Evolutionary conservation across 306 rosid genomes (phyloP), one percentile per base, ranked within the genome.

Genomic region (Ammopiptanthus mongolicus): DNA sequence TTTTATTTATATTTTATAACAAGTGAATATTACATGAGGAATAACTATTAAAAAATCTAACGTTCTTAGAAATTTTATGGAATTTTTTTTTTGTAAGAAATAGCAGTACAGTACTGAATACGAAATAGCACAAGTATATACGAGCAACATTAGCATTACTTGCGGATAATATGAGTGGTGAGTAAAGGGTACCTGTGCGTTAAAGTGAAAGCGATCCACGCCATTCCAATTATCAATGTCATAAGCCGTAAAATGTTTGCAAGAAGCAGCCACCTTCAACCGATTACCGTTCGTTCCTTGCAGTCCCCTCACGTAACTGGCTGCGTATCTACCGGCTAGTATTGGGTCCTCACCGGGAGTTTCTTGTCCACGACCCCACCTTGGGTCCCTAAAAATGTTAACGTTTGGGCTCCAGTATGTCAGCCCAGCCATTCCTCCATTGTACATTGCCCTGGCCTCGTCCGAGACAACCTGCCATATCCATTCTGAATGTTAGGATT

Each of bases 351-450:
- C 98, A 37, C 98, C 98, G 75, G 98, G 98, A 83, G 98, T 92
- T 71, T 90, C 96, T 85, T 90, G 96, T 69, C 90, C 96, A 0
- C 96, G 91, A 62, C 96, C 96, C 96, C 96, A 92, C 82, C 98
- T 65, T 13, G 98, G 98, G 74, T 92, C 96, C 65, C 96, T 85
- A 8, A 90, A 82, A 5, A 92, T 83, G 65, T 92, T 92, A 0
- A 90, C 93, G 11, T 92, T 90, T 76, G 97, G 97, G 83, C 97
- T 92, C 97, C 96, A 92, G 13, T 80, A 92, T n/a, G 96, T 90
- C 8, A 92, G 85, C 73, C 97, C 96, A 6, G 74, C 92, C 14
- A 17, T 74, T 7, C 96, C 97, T 5, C 91, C 93, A 21, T 92
- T 92, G 82, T 92, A 87, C 97, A 90, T 92, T 0, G 97, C 97